phyloP scores from a whole-genome alignment of 345 rosid genomes.

The Triadica sebifera region DNA sequence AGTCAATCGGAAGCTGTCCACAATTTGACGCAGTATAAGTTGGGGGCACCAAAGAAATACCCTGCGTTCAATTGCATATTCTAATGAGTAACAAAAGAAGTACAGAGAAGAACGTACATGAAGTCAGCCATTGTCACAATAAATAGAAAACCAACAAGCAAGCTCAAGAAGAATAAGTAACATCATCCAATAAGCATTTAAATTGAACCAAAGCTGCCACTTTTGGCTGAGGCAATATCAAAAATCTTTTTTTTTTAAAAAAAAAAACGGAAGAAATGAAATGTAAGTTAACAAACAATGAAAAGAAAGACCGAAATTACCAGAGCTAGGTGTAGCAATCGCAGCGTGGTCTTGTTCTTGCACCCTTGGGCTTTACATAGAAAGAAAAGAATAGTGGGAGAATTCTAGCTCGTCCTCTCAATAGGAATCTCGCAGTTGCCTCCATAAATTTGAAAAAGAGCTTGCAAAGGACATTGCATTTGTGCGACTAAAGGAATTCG shows the following conservation, averaged over 20 bases:
- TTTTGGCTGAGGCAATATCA: background rate
- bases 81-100: background rate
- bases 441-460: background rate
- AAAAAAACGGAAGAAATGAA: background rate
- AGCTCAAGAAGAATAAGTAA: background rate
- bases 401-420: background rate
- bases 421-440: constrained; percentile 8
- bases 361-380: constrained; percentile 9
- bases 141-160: background rate
- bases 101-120: background rate
- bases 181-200: background rate
- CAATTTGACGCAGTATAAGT: background rate
- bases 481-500: background rate
- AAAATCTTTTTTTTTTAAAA: too few relatives aligned
- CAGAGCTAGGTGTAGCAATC: background rate
- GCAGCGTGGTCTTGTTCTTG: constrained; percentile 7
- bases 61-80: constrained; percentile 1
- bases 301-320: background rate
- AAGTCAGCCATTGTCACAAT: too few relatives aligned
- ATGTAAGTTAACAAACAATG: background rate
- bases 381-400: background rate
- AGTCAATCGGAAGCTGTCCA: background rate
- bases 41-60: background rate
- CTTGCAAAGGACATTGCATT: background rate
- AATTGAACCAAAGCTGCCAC: background rate